Base-by-base conservation (phyloP, 2,329 filamentous ascomycete species). In the Endoconidiophora polonica region DNA sequence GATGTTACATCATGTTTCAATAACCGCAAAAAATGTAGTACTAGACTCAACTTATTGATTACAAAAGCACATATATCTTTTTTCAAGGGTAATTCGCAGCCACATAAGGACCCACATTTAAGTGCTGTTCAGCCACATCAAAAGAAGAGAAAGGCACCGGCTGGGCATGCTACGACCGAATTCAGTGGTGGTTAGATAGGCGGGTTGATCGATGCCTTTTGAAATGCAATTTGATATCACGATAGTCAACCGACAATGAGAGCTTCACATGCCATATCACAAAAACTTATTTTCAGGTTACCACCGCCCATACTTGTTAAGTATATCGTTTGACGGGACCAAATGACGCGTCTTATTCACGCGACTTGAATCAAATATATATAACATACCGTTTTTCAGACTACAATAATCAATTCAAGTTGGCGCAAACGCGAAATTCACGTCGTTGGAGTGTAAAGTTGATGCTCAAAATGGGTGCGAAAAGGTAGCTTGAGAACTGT, bases 271-370 rank as follows among this genome's bases (percentile, higher is more conserved):
- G 18, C 10, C 23, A 41, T 24, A 48, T 16, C 6, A n/a, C 33
- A 29, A 41, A 14, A 23, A 7, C 5, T 16, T 48, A 16, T 48
- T 39, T 48, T 16, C 12, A 43, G 33, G 38, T 43, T 52, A 29
- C 24, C 14, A 3, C 38, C 38, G 16, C 4, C 16, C 9, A n/a
- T 36, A 3, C 9, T 16, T n/a, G 10, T n/a, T 16, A 36, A 33
- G 14, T n/a, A 20, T 16, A 24, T 33, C 5, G 33, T 38, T 42
- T 42, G 33, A 23, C 46, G 46, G 22, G 24, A 53, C 40, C 10
- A 53, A 42, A 38, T 42, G 38, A 49, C 51, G 51, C 46, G 46
- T 38, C 47, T 16, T 46, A 49, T 33, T 44, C 38, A 53, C 51
- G 51, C 51, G 51, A 53, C 33, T 39, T 29, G 33, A 46, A 12